Conservation (phyloP, 352 stramenopile genomes). For the Phytopythium ostracodes region DNA sequence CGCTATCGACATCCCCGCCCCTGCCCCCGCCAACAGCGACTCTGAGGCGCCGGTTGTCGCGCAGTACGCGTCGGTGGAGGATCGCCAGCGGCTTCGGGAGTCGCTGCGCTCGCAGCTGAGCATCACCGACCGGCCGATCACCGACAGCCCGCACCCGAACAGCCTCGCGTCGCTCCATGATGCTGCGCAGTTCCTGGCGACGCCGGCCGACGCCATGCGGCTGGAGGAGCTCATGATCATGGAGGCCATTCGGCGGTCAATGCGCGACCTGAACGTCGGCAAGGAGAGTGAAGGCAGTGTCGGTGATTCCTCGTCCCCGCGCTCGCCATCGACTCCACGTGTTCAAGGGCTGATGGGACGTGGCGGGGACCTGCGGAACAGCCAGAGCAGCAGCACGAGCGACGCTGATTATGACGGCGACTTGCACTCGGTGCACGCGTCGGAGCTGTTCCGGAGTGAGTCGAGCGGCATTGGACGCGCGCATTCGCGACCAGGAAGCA, state of each 20-base stretch:
- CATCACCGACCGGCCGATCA: conserved; percentile 48
- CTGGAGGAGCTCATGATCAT: conserved; percentile 82
- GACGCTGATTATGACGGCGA: conserved; percentile 25
- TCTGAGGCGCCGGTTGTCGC: conserved; percentile 11
- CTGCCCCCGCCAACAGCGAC: conserved; percentile 10
- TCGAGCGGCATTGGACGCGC: conserved; percentile 9
- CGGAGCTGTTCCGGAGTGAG: conserved; percentile 24
- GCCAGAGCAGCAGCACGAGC: conserved; percentile 16
- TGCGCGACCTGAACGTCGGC: conserved; percentile 48
- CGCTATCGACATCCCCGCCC: conserved; percentile 29
- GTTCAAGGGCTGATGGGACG: not conserved
- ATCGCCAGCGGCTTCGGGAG: conserved; percentile 68
- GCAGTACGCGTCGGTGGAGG: conserved; percentile 70
- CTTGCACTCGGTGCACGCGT: conserved; percentile 21
- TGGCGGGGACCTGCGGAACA: not conserved
- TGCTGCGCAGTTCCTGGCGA: conserved; percentile 31
- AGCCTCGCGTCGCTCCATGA: conserved; percentile 34
- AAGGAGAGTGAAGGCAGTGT: conserved; percentile 30
- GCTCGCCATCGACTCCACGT: not conserved
- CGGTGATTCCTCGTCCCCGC: conserved; percentile 8
- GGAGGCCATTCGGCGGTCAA: conserved; percentile 78
- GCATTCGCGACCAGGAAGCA: conserved; percentile 3
- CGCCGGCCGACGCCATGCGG: conserved; percentile 44
- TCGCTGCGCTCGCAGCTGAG: conserved; percentile 68
- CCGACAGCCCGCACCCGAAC: conserved; percentile 45